Conservation (phyloP, 2,329 filamentous ascomycete species). For the Neofusicoccum ribis region DNA sequence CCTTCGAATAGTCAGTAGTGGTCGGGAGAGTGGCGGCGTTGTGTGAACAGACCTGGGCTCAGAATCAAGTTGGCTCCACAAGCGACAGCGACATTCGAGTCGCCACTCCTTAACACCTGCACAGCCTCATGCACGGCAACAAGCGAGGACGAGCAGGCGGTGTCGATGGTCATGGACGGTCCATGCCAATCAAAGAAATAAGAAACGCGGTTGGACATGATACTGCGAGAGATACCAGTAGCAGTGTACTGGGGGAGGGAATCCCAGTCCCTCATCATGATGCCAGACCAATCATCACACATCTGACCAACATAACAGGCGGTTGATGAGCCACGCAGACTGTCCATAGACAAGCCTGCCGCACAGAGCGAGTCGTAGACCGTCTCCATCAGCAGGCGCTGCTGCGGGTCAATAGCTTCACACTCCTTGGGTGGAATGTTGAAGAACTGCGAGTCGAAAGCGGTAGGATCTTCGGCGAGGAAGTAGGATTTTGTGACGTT, state of each 20-base stretch:
- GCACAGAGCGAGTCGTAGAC: conserved; percentile 22
- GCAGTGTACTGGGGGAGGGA: too few species aligned
- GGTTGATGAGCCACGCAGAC: conserved; percentile 18
- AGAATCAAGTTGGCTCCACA: conserved; percentile 28
- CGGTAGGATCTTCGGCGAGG: conserved; percentile 18
- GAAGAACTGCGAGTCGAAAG: too few species aligned
- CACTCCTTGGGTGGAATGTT: too few species aligned
- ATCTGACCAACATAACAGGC: conserved; percentile 7
- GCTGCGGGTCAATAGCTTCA: conserved; percentile 22
- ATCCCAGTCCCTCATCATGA: too few species aligned
- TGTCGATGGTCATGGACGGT: conserved; percentile 40
- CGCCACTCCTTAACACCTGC: conserved; percentile 17
- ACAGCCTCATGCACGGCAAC: conserved; percentile 29
- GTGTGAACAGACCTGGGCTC: conserved; percentile 21
- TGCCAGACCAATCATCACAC: not conserved
- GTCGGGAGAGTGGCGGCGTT: conserved; percentile 32
- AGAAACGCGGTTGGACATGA: conserved; percentile 39
- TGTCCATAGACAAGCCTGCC: conserved; percentile 7
- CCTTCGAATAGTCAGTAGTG: conserved; percentile 35
- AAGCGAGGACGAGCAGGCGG: conserved; percentile 39
- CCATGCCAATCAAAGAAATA: conserved; percentile 40
- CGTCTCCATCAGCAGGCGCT: conserved; percentile 22
- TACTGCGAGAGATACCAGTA: conserved; percentile 3
- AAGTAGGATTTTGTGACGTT: conserved; percentile 20
- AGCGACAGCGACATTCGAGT: conserved; percentile 23